Evolutionary conservation across 306 rosid species (phyloP).

Genomic region (Corylus heterophylla): DNA sequence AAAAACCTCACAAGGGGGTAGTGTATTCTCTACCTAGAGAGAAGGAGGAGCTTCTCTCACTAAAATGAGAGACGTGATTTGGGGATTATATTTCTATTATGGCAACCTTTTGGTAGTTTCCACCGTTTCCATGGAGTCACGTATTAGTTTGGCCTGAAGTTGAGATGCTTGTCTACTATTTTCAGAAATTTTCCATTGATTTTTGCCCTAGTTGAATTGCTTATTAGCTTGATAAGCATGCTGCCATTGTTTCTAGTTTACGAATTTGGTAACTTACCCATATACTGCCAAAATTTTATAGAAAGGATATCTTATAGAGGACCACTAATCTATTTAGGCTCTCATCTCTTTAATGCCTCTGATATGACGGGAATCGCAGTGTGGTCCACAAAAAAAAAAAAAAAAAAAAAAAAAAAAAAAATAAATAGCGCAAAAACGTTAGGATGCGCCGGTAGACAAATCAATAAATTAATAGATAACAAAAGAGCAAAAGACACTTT

Average conservation of each 20-base stretch:
- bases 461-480: not conserved
- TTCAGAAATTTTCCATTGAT: too few species aligned
- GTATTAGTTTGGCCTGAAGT: too few species aligned
- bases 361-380: slow-evolving; percentile 22
- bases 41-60: too few species aligned
- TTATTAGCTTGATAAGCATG: not conserved
- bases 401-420: too few species aligned
- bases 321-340: slow-evolving; percentile 3
- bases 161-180: too few species aligned
- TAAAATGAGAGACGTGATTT: too few species aligned
- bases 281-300: slow-evolving; percentile 3
- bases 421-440: not conserved
- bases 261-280: not conserved
- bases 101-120: too few species aligned
- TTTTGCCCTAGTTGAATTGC: too few species aligned
- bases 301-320: not conserved
- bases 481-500: not conserved
- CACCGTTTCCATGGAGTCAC: too few species aligned
- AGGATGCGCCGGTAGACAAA: not conserved
- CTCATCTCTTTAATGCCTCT: not conserved
- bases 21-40: too few species aligned
- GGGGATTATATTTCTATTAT: too few species aligned
- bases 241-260: not conserved
- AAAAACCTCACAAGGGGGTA: too few species aligned
- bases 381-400: slow-evolving; percentile 3